phyloP scores from a whole-genome alignment of 169 alveolate species.

The Eimeria maxima region DNA sequence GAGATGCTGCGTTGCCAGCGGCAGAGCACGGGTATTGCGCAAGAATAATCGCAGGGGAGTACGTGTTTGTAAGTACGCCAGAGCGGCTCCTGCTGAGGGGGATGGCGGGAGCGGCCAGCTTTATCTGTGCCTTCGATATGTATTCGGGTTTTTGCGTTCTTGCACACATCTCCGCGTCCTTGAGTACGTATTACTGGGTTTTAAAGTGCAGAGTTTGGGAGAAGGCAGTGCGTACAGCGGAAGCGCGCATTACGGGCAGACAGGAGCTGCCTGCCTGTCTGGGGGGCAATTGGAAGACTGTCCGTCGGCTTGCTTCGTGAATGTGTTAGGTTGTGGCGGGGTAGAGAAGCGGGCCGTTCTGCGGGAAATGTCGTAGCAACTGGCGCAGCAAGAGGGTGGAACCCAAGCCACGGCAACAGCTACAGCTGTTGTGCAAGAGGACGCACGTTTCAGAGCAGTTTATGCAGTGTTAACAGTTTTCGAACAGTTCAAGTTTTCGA shows the following conservation, averaged over 20 bases:
- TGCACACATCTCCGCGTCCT: not conserved
- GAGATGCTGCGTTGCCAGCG: not conserved
- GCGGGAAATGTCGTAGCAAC: not conserved
- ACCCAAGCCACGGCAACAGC: conserved; percentile 16
- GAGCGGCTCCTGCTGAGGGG: not conserved
- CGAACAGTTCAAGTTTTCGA: not conserved
- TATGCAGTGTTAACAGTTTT: conserved; percentile 10
- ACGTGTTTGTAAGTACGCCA: not conserved
- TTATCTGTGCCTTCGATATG: not conserved
- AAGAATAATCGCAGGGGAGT: not conserved
- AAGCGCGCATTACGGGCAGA: not conserved
- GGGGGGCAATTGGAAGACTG: not conserved
- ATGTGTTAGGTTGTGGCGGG: conserved; percentile 11
- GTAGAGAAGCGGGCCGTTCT: not conserved
- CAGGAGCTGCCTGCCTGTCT: not conserved
- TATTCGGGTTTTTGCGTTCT: not conserved
- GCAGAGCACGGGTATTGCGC: not conserved
- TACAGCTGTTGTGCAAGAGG: not conserved
- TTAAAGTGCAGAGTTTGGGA: not conserved
- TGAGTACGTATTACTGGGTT: not conserved
- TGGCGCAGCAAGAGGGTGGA: not conserved
- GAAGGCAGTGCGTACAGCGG: not conserved
- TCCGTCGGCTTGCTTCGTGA: not conserved
- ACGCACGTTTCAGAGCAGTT: not conserved
- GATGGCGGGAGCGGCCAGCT: not conserved